phyloP scores from a whole-genome alignment of 768 basidiomycete species.

The Pleurotus platypus region DNA sequence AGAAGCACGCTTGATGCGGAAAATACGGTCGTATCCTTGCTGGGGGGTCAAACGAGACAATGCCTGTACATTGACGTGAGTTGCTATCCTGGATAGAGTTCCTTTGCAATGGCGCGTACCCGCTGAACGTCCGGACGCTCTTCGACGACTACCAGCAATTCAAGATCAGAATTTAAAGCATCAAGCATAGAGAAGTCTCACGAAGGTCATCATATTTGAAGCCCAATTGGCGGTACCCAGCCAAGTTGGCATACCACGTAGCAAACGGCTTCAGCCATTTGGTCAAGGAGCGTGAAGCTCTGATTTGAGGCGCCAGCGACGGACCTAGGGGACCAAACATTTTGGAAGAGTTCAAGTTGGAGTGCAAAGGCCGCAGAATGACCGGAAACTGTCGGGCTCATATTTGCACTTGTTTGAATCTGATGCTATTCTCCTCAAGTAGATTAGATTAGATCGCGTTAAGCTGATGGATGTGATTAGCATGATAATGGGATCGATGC shows the following conservation, averaged over 20 bases:
- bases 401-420: conserved; percentile 10
- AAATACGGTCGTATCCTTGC: conserved; percentile 87
- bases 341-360: conserved; percentile 19
- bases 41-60: conserved; percentile 73
- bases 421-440: background rate
- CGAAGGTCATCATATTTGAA: conserved; percentile 94
- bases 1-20: conserved; percentile 80
- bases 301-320: conserved; percentile 76
- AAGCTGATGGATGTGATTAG: background rate
- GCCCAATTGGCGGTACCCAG: conserved; percentile 85
- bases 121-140: conserved; percentile 77
- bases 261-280: conserved; percentile 74
- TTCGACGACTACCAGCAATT: conserved; percentile 54
- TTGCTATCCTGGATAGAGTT: background rate
- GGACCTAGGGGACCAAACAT: conserved; percentile 63
- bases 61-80: conserved; percentile 50
- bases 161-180: no score
- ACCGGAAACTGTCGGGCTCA: conserved; percentile 5
- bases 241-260: conserved; percentile 73
- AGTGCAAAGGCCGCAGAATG: conserved; percentile 4
- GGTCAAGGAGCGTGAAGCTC: conserved; percentile 63
- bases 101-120: conserved; percentile 36
- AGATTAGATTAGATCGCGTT: background rate
- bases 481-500: conserved; percentile 6
- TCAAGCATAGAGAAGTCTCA: conserved; percentile 34